These are phyloP conservation scores for Aspergillus melleus DNA, from an alignment of 2,329 filamentous ascomycete species.

Conservation along the genomic window DNA sequence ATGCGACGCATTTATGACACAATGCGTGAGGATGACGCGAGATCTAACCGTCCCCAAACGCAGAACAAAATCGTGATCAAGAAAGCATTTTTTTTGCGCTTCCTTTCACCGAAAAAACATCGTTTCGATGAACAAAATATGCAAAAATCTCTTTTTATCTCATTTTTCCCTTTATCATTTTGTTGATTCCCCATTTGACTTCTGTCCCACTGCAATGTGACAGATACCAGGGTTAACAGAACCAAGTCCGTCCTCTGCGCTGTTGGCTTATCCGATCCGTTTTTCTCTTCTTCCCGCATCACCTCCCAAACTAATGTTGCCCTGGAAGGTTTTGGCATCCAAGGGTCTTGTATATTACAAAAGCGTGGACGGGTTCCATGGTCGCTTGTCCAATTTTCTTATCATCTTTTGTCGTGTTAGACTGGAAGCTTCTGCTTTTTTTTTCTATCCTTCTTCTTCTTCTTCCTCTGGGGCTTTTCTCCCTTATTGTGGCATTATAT, in stretches of 20 bases:
- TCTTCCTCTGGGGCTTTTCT: not conserved
- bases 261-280: not conserved
- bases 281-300: not conserved
- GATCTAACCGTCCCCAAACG: not conserved
- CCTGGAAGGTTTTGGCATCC: not conserved
- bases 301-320: not conserved
- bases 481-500: not conserved
- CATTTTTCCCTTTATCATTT: not conserved
- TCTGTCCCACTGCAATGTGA: not conserved
- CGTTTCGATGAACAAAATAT: not conserved
- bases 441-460: conserved; percentile 11
- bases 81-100: not conserved
- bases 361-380: conserved; percentile 33
- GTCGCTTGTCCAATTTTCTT: conserved; percentile 18
- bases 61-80: too few species aligned
- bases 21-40: not conserved
- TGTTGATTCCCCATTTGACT: not conserved
- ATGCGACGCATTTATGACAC: not conserved
- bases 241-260: not conserved
- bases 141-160: not conserved
- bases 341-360: conserved; percentile 35
- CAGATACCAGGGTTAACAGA: not conserved
- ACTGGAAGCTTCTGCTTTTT: conserved; percentile 10
- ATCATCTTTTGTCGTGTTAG: conserved; percentile 19
- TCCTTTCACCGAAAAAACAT: not conserved